Base-by-base conservation (phyloP, 2,329 filamentous ascomycete genomes). In the Xylaria multiplex region DNA sequence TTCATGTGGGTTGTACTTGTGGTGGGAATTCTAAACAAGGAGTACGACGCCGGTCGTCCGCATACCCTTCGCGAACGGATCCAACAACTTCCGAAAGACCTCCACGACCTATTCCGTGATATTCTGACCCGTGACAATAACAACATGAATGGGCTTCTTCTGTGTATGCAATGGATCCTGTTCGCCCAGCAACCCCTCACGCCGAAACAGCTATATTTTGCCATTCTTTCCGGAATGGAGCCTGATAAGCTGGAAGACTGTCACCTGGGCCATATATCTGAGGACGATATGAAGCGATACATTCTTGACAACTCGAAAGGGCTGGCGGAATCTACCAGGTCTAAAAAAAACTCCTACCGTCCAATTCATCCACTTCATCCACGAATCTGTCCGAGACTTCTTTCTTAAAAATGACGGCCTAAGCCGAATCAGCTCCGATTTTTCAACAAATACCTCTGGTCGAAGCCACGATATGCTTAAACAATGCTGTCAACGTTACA, bases 361-460 rank as follows among this genome's bases (percentile, higher is more conserved):
- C 0, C 85, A 87, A 64, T 87, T 86, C 70, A 86, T 86, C 3
- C 84, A 86, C 46, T 87, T 86, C 70, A 86, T 86, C 3, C 84
- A 86, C 46, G 83, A 85, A 66, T 84, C 84, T 0, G 82, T 86
- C 0, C 73, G 79, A 0, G 83, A 86, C 8, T 85, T 82, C 54
- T 74, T 86, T 0, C 45, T 83, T 2, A 78, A 78, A 11, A 77
- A 79, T 0, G 64, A 72, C 0, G 80, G 81, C 0, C 65, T 81
- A 0, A 16, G 54, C 0, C 61, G 73, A 0, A 22, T 82, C 0
- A 77, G 75, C 73, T 71, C 79, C 5, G 75, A 79, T 22, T 60
- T 75, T n/a, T 74, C 76, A 0, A 61, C 69, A 50, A 78, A 82
- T 27, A 76, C 86, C 53, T 79, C 84, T 0, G 72, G 64, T 16